A percentile compares a stretch with the other conserved stretches of the same genome.
Conservation (phyloP, 225 moss, liverwort and hornwort genomes). For the Polytrichum commune region DNA sequence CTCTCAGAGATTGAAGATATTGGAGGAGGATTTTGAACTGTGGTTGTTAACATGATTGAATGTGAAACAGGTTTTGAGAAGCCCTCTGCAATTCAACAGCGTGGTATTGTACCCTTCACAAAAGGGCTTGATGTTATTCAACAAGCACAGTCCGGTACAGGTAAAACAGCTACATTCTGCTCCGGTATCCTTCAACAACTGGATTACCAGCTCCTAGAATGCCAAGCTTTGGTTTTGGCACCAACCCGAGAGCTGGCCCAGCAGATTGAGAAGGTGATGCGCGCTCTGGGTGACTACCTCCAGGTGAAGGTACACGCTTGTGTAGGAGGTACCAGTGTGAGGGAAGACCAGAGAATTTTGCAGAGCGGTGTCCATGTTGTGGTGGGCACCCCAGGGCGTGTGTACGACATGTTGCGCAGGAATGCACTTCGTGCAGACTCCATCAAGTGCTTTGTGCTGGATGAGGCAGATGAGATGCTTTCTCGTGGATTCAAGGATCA, state of each 20-base stretch:
- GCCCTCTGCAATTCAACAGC: conserved; percentile 46
- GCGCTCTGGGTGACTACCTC: conserved; percentile 46
- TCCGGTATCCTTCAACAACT: conserved; percentile 42
- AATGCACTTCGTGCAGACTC: conserved; percentile 44
- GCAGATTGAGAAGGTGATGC: conserved; percentile 55
- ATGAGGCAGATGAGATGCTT: conserved; percentile 72
- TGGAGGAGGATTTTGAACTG: no score
- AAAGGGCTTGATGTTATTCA: conserved; percentile 48
- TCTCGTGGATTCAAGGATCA: conserved; percentile 75
- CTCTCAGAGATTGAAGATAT: no score
- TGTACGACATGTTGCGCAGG: conserved; percentile 50
- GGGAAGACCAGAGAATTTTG: conserved; percentile 44
- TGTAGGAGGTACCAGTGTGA: conserved; percentile 50
- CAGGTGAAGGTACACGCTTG: conserved; percentile 52
- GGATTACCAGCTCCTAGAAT: conserved; percentile 38
- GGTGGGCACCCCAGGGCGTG: conserved; percentile 48
- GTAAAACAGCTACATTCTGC: conserved; percentile 44
- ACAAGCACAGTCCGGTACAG: conserved; percentile 48
- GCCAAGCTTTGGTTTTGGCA: conserved; percentile 45
- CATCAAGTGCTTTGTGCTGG: conserved; percentile 70
- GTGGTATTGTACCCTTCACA: conserved; percentile 46
- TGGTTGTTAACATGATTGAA: not conserved
- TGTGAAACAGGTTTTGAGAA: conserved; percentile 43
- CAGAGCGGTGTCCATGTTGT: conserved; percentile 51
- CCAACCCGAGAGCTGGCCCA: conserved; percentile 51